Evolutionary conservation across 768 basidiomycete genomes (phyloP), one percentile per base, ranked within the genome.

Genomic region (Leccinum fibrillosum): DNA sequence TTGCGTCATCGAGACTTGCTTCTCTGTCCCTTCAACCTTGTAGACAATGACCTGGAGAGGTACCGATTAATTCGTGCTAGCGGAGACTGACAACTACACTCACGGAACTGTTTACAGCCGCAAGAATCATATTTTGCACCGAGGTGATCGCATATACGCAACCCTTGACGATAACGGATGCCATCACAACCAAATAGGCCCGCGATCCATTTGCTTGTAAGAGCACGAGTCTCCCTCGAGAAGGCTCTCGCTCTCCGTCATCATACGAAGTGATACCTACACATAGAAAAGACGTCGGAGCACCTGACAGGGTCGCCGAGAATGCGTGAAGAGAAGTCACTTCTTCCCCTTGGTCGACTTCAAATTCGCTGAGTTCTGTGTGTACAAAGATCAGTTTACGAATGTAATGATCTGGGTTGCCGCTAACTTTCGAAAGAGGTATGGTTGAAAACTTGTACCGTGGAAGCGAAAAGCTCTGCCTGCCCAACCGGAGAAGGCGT

Each of bases 21-120:
- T 64, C 10, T 69, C 66, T n/a, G 76, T 63, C 51, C 60, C 68
- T 45, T 78, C 75, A 3, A 84, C 69, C 6, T 74, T 69, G 59
- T 74, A 83, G 30, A 82, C 68, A 49, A 79, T 63, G n/a, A 89
- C 75, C 81, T 84, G 59, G 45, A 62, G 25, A 44, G 5, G 7
- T 55, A 30, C n/a, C 11, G 15, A 57, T 59, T 25, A 61, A 34
- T 17, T 10, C 30, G 53, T 37, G 48, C 9, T 15, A 5, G 34
- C 44, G 11, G 28, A 34, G 39, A 17, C 15, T 39, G 26, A 47
- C 9, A 30, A 35, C 0, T 4, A 15, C 21, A 76, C 87, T 35
- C 64, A 94, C 93, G 7, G 87, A 80, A 5, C 89, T 85, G 66
- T 93, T 92, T 45, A 92, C 80, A 0, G 90, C 86, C 8, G 84